Percentiles rank a stretch among this genome's conserved stretches.
Conservation (phyloP, 148 eudicot species). For the Fagopyrum tataricum region DNA sequence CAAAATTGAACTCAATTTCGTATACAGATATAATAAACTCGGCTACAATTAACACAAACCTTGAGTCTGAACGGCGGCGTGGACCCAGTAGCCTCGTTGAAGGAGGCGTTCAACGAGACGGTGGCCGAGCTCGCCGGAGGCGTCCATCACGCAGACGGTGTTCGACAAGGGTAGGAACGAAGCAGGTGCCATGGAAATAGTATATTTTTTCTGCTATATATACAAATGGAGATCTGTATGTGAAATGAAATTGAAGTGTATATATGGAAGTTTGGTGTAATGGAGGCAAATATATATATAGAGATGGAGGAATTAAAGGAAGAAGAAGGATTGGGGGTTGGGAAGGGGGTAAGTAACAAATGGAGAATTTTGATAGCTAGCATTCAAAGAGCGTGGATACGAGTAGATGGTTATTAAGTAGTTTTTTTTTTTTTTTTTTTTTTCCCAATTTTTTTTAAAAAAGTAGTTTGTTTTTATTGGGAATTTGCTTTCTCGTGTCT, state of each 20-base stretch:
- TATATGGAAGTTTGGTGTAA: not conserved
- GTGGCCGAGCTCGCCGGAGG: conserved; percentile 57
- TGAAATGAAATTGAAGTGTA: not conserved
- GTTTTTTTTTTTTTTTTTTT: not conserved
- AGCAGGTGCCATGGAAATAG: conserved; percentile 29
- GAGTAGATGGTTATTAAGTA: conserved; percentile 16
- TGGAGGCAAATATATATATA: not conserved
- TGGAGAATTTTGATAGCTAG: conserved; percentile 17
- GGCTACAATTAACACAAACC: conserved; percentile 7
- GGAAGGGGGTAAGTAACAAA: not conserved
- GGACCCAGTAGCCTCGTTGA: conserved; percentile 60
- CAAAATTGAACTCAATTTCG: not conserved
- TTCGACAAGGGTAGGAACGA: conserved; percentile 25
- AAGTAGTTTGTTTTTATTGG: not conserved
- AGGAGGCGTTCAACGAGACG: conserved; percentile 58
- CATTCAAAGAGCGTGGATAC: conserved; percentile 46
- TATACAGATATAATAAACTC: not conserved
- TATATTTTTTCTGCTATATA: not conserved
- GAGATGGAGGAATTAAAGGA: not conserved
- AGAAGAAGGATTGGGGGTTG: not conserved
- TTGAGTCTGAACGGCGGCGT: conserved; percentile 50
- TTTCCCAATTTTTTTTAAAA: too few relatives aligned
- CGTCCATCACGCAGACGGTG: conserved; percentile 83
- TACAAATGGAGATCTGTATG: not conserved
- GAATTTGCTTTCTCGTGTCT: not conserved